These are phyloP conservation scores for Parasarocladium wereldwijsianum DNA, from an alignment of 2,329 filamentous ascomycete species.

Conservation along the genomic window DNA sequence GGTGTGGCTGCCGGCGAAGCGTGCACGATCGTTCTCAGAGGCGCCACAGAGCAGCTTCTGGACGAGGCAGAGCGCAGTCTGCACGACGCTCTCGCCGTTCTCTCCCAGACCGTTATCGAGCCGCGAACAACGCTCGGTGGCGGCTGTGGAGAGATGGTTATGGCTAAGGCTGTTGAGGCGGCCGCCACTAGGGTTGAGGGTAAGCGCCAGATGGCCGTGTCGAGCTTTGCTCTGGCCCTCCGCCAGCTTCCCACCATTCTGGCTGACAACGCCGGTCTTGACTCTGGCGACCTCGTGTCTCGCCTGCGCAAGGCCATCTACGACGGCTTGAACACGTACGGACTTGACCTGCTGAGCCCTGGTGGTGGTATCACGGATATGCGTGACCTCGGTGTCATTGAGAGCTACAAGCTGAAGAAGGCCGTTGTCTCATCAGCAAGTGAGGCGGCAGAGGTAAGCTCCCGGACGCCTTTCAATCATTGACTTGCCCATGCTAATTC, in stretches of 20 bases:
- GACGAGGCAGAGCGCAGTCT: conserved; percentile 94
- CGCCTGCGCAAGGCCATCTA: conserved; percentile 89
- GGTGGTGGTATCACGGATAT: conserved; percentile 92
- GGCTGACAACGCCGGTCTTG: conserved; percentile 91
- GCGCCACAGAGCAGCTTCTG: conserved; percentile 89
- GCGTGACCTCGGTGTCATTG: conserved; percentile 86
- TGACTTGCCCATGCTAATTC: not conserved
- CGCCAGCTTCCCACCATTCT: conserved; percentile 92
- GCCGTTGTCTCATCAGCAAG: conserved; percentile 95
- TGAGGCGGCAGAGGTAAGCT: conserved; percentile 82
- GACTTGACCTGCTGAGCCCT: conserved; percentile 75
- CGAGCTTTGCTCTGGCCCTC: conserved; percentile 76
- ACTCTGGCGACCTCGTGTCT: conserved; percentile 86
- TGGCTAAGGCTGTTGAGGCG: conserved; percentile 94
- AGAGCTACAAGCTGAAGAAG: conserved; percentile 97
- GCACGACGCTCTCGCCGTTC: conserved; percentile 88
- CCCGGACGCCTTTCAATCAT: not conserved
- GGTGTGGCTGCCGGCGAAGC: conserved; percentile 87
- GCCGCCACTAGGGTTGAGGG: conserved; percentile 88
- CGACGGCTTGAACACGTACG: conserved; percentile 83
- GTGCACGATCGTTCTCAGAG: conserved; percentile 91
- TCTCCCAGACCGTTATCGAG: conserved; percentile 92
- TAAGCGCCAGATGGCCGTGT: conserved; percentile 90
- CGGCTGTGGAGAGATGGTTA: conserved; percentile 95
- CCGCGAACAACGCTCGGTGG: conserved; percentile 88